Percentiles rank a stretch among this genome's conserved stretches.
phyloP scores from a whole-genome alignment of 495 filamentous ascomycete genomes.

The Jackrogersella multiformis region DNA sequence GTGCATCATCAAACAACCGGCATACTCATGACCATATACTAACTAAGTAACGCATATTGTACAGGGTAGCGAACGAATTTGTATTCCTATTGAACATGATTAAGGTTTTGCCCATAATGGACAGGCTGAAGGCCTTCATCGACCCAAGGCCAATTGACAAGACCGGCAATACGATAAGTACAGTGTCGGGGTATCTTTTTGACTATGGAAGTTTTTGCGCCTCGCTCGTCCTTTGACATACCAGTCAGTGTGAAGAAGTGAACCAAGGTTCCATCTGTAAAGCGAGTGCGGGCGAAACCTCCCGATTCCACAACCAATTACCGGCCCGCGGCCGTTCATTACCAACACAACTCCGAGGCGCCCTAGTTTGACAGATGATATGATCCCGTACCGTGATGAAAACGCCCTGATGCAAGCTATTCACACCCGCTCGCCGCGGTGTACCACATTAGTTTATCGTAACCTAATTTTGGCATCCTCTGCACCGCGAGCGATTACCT shows the following conservation, averaged over 20 bases:
- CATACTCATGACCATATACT: too few species aligned
- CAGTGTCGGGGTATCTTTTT: slow-evolving; percentile 40
- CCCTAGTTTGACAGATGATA: slow-evolving; percentile 41
- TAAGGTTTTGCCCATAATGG: slow-evolving; percentile 20
- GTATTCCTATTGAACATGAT: slow-evolving; percentile 39
- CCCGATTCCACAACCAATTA: slow-evolving; percentile 30
- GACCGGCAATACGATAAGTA: slow-evolving; percentile 38
- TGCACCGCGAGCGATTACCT: slow-evolving; percentile 80
- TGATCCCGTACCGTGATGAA: slow-evolving; percentile 36
- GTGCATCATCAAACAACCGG: too few species aligned
- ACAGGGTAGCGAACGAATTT: slow-evolving; percentile 37
- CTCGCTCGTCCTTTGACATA: slow-evolving; percentile 35
- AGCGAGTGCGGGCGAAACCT: slow-evolving; percentile 44
- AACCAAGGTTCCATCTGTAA: slow-evolving; percentile 42
- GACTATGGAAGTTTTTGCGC: slow-evolving; percentile 34
- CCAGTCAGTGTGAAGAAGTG: slow-evolving; percentile 44
- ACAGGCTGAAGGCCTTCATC: slow-evolving; percentile 20
- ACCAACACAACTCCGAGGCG: slow-evolving; percentile 44
- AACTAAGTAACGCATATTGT: too few species aligned
- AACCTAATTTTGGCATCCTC: slow-evolving; percentile 79
- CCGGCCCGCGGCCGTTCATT: slow-evolving; percentile 34
- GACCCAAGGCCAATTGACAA: slow-evolving; percentile 30
- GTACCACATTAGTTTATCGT: slow-evolving; percentile 50
- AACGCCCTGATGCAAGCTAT: slow-evolving; percentile 40
- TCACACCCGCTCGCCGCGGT: slow-evolving; percentile 23